Evolutionary conservation across 2,329 filamentous ascomycete genomes (phyloP), one percentile per base, ranked within the genome.

Genomic region (Xylariaceae sp.): DNA sequence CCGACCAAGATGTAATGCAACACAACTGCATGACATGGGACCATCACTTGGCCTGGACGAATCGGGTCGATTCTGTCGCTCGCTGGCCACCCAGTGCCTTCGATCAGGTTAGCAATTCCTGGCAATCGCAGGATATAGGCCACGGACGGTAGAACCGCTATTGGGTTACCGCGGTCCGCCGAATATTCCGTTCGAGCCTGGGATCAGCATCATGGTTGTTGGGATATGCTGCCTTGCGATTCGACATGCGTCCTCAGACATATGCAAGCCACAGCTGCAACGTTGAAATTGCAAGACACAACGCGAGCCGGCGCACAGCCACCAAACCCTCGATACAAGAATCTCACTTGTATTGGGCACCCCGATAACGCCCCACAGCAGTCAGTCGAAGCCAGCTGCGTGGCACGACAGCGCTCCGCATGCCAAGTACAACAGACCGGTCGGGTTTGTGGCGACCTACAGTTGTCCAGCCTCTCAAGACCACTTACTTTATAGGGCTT

Each of bases 21-120:
- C 42, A 47, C 39, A 33, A 13, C 38, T 46, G 46, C 37, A 46
- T 41, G 27, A 39, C 37, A 30, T 39, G 28, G 43, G 33, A 43
- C 11, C 11, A 7, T 6, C 21, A 24, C 21, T 24, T 6, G 21
- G 21, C 11, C 21, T 24, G 36, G 29, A 39, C 40, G 40, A 46
- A 41, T 41, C 43, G 41, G 26, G 28, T 43, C 34, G 32, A 30
- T 21, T 34, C 15, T 24, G 34, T 23, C 19, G 18, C 27, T 31
- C 37, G 40, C 43, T 40, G 40, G 40, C 43, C 38, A n/a, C 39
- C 32, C 28, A 34, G 15, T 35, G 32, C 18, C 40, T 30, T 34
- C 41, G 29, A 32, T 36, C 35, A 32, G 26, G 26, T 30, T 24
- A 30, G 19, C 37, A 41, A 38, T 34, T 32, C 30, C 34, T 6